Evolutionary conservation across 768 basidiomycete species (phyloP).

Genomic region (Termitomyces sp.): DNA sequence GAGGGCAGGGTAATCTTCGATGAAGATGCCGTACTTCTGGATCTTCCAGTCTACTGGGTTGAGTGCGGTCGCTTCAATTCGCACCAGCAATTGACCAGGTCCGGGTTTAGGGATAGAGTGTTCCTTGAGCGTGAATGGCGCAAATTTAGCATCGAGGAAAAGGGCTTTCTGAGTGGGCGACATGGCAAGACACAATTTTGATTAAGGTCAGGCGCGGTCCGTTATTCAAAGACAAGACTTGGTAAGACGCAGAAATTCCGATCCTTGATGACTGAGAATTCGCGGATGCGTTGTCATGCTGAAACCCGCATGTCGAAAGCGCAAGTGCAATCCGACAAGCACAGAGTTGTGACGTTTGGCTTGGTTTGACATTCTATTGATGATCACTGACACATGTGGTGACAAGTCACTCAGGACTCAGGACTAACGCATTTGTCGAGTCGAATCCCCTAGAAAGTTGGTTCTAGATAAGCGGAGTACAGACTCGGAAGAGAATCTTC

Average conservation of each 20-base stretch:
- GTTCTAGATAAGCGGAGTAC: not conserved
- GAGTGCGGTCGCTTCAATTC: conserved; percentile 30
- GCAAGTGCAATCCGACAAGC: not conserved
- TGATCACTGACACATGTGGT: too few species aligned
- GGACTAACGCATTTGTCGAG: too few species aligned
- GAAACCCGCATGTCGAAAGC: not conserved
- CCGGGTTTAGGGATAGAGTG: conserved; percentile 21
- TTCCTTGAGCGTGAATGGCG: conserved; percentile 12
- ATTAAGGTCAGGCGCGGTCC: not conserved
- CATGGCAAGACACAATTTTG: not conserved
- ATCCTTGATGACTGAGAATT: not conserved
- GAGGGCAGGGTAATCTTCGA: conserved; percentile 38
- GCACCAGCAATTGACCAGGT: conserved; percentile 34
- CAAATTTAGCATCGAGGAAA: conserved; percentile 11
- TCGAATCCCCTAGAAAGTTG: too few species aligned
- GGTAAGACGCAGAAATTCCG: not conserved
- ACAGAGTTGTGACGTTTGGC: not conserved
- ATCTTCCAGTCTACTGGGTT: conserved; percentile 52
- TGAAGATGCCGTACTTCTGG: conserved; percentile 31
- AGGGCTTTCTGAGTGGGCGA: conserved; percentile 20
- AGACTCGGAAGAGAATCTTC: not conserved
- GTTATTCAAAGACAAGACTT: not conserved
- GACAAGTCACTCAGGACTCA: too few species aligned
- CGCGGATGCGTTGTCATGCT: not conserved
- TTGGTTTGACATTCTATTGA: too few species aligned